A percentile compares a stretch with the other conserved stretches of the same genome.
Evolutionary conservation across 495 filamentous ascomycete genomes (phyloP).

Genomic region (Staphylotrichum longicolle): DNA sequence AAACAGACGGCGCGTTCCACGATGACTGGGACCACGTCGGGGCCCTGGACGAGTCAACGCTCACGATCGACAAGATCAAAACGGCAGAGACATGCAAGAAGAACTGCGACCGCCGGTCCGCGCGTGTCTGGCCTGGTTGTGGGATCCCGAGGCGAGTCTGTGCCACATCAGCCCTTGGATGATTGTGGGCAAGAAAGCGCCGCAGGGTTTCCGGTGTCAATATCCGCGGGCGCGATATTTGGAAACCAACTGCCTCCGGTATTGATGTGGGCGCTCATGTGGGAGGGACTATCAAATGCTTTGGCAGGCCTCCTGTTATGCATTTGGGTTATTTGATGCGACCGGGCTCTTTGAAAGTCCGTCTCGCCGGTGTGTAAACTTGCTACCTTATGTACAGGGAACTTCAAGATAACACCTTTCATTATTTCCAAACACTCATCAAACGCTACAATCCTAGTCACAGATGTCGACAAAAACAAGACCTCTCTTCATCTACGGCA

Average conservation of each 20-base stretch:
- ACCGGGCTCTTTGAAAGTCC: too few species aligned
- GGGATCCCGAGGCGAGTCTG: slow-evolving; percentile 29
- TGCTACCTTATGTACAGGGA: too few species aligned
- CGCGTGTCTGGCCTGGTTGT: slow-evolving; percentile 47
- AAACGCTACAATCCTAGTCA: too few species aligned
- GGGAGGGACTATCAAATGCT: too few species aligned
- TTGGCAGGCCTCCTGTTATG: too few species aligned
- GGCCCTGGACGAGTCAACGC: slow-evolving; percentile 33
- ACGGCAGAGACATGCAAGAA: slow-evolving; percentile 28
- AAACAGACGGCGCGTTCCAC: slow-evolving; percentile 30
- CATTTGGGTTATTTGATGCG: too few species aligned
- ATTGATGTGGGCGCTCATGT: slow-evolving; percentile 2
- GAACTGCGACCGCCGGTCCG: slow-evolving; percentile 28
- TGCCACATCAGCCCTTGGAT: slow-evolving; percentile 47
- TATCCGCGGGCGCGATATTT: slow-evolving; percentile 16
- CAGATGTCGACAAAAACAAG: too few species aligned
- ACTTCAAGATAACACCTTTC: too few species aligned
- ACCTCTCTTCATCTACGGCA: too few species aligned
- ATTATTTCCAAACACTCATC: too few species aligned
- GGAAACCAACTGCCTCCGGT: slow-evolving; percentile 20
- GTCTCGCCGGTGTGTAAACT: too few species aligned
- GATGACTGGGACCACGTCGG: slow-evolving; percentile 43
- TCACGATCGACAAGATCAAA: slow-evolving; percentile 31
- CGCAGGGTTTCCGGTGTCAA: slow-evolving; percentile 24
- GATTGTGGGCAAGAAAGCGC: slow-evolving; percentile 38